Base-by-base conservation (phyloP, 2,329 filamentous ascomycete species). In the Botrytis squamosa region DNA sequence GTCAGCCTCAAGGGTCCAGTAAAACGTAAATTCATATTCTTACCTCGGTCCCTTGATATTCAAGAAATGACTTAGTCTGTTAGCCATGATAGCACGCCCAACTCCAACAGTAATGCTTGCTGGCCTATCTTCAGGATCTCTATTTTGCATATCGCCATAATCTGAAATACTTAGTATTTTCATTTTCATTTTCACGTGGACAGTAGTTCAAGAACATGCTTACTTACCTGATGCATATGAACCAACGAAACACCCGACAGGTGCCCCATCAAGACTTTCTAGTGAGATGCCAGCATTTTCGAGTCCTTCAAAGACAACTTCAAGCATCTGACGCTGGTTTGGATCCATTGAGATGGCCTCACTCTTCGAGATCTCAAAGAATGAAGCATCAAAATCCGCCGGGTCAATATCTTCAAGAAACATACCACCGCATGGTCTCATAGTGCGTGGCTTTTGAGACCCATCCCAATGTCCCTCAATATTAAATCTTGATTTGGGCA, bases 351-450 rank as follows among this genome's bases (percentile, higher is more conserved):
- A 76, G 42, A 78, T 78, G 0, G 81, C 79, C 55, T 84, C 82
- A 16, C 78, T 79, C 6, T 81, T 77, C 4, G 80, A 80, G n/a
- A 84, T 79, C 0, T 79, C 80, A 75, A 85, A 85, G 73, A 85
- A 84, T 1, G 80, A 80, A 1, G 82, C 82, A 72, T 84, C 83
- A 67, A 84, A 84, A 1, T 79, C 77, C 3, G 73, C 64, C 0
- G 78, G 78, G 63, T 85, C 81, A 9, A 82, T 76, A 9, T 82
- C 77, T 0, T 82, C 77, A 5, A 85, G 76, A 74, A 85, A 85
- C 90, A 93, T 12, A 88, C 91, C 1, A 90, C 93, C 82, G 91
- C 90, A 72, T 88, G 91, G 75, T 91, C 93, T 83, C 93, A 94
- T 82, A 90, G 90, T 71, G 84, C 86, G 82, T 92, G 93, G 55